Evolutionary conservation across 768 basidiomycete genomes (phyloP), one percentile per base, ranked within the genome.

Genomic region (Dacryopinax spathularia): DNA sequence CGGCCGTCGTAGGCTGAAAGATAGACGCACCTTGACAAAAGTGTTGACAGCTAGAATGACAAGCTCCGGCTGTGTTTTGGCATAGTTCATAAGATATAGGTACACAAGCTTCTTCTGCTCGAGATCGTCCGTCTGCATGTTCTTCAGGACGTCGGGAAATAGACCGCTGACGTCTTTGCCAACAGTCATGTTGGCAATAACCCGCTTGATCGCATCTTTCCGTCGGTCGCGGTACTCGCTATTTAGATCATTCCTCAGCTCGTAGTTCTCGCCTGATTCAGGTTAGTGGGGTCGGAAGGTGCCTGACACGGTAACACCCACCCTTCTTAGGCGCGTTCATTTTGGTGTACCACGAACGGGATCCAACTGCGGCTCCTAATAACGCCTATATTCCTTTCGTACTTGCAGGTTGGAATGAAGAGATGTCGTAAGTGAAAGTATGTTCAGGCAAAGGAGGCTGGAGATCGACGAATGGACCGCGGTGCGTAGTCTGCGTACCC

Each of bases 61-160:
- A 66, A 98, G 89, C 72, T 99, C 96, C 0, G 96, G 96, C 72
- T 99, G 96, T 0, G 95, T 94, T 73, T 96, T 96, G 34, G 95
- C 95, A 68, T 98, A 99, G 78, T 99, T 99, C 89, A 98, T 97
- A 65, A 99, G 85, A 75, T 97, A 97, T 25, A 96, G 83, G 71
- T 96, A 98, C n/a, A 98, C 96, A 34, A 99, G 88, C 76, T 99
- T 98, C 84, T 98, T 99, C 78, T 98, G 96, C 75, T 99, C 96
- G 62, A 99, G 83, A 74, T 98, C 95, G 61, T 99, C 95, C 27
- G 96, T 98, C 77, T 98, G 95, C 94, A 93, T 96, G 76, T 97
- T 97, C 82, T 96, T 96, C 71, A 99, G 85, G 33, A 98, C 95
- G 75, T 98, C 92, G 7, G 95, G 94, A 72, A 98, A 97, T 68